These are phyloP conservation scores for Forsythia suspensa DNA, from an alignment of 257 asterid genomes.

Conservation along the genomic window DNA sequence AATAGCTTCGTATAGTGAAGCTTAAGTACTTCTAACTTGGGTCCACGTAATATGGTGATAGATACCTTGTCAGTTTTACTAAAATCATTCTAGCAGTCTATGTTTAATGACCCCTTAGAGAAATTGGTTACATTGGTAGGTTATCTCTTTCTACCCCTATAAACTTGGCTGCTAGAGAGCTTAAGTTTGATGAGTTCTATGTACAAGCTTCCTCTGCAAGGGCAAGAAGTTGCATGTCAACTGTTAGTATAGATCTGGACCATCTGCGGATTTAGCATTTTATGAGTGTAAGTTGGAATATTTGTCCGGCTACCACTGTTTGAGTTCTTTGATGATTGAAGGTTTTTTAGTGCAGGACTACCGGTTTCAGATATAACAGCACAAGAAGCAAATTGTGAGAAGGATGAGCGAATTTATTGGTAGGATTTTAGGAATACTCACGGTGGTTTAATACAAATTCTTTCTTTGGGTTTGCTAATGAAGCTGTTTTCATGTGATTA, in stretches of 20 bases:
- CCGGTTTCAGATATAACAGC: constrained; percentile 48
- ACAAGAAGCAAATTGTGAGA: constrained; percentile 22
- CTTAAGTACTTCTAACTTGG: background rate
- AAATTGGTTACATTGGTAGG: background rate
- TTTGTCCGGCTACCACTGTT: constrained; percentile 5
- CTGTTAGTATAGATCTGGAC: background rate
- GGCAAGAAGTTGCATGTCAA: background rate
- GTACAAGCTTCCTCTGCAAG: background rate
- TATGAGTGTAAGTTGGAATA: background rate
- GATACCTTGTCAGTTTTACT: background rate
- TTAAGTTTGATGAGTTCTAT: background rate
- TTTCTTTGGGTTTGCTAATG: background rate
- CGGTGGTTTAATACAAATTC: background rate
- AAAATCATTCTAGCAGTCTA: background rate
- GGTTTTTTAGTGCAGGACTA: constrained; percentile 48
- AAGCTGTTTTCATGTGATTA: constrained; percentile 17
- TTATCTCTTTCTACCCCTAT: background rate
- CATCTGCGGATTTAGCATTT: background rate
- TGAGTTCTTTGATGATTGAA: constrained; percentile 8
- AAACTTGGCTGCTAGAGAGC: background rate
- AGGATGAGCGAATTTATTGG: constrained; percentile 70
- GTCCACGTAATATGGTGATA: background rate
- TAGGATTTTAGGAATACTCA: constrained; percentile 22
- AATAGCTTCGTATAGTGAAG: background rate
- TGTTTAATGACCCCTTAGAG: background rate